phyloP scores from a whole-genome alignment of 2,329 filamentous ascomycete genomes.

The Fonsecaea monophora region DNA sequence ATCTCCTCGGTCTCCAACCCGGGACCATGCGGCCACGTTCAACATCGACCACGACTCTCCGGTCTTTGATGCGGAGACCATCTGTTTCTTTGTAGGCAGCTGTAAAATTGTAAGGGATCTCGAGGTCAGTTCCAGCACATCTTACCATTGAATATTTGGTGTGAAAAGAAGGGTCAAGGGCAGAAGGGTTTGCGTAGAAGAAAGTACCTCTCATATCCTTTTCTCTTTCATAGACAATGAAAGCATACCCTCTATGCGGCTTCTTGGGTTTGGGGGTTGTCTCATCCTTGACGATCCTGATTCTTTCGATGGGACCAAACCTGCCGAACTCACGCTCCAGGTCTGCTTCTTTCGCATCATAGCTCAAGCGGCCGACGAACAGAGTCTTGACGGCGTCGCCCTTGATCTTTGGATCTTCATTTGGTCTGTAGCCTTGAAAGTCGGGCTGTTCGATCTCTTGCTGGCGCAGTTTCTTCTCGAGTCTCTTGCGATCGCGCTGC shows the following conservation, averaged over 20 bases:
- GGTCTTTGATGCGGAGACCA: slow-evolving; percentile 89
- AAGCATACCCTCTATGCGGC: slow-evolving; percentile 87
- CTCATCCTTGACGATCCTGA: slow-evolving; percentile 83
- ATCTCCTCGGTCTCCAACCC: slow-evolving; percentile 88
- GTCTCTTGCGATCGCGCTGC: slow-evolving; percentile 79
- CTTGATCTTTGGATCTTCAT: slow-evolving; percentile 83
- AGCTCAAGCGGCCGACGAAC: slow-evolving; percentile 88
- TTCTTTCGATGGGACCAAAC: slow-evolving; percentile 92
- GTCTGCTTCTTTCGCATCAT: slow-evolving; percentile 86
- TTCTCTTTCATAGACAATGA: slow-evolving; percentile 95
- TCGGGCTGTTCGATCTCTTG: slow-evolving; percentile 68
- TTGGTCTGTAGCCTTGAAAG: slow-evolving; percentile 74
- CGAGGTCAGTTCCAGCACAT: slow-evolving; percentile 46
- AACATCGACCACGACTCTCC: slow-evolving; percentile 91
- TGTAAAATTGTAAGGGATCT: slow-evolving; percentile 60
- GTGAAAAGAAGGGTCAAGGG: slow-evolving; percentile 37
- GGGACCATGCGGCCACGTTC: slow-evolving; percentile 93
- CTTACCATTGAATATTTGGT: slow-evolving; percentile 37
- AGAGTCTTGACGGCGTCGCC: slow-evolving; percentile 95
- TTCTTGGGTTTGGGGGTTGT: slow-evolving; percentile 81
- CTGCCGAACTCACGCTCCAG: slow-evolving; percentile 91
- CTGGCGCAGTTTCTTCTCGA: slow-evolving; percentile 75
- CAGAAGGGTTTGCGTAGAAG: slow-evolving; percentile 44
- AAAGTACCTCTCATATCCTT: slow-evolving; percentile 98
- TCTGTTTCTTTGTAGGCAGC: slow-evolving; percentile 90